Evolutionary conservation across 2,329 filamentous ascomycete species (phyloP), one percentile per base, ranked within the genome.

Genomic region (Fusarium musae): DNA sequence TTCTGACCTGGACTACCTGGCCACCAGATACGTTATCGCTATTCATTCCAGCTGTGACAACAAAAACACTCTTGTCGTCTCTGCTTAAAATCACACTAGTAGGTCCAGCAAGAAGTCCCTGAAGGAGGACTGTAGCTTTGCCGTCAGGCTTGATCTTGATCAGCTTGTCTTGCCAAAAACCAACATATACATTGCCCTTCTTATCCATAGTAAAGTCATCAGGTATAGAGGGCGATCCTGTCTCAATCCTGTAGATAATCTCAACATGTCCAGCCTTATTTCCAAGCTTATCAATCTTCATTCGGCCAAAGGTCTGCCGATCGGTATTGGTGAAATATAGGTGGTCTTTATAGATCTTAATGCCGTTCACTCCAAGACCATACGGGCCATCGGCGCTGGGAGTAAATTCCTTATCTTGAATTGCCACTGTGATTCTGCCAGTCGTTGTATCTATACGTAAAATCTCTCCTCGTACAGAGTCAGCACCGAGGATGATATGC

Each of bases 401-500:
- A 1, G 36, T 32, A 1, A 69, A 32, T 9, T 47, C 39, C 17
- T 63, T 36, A 5, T 64, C 53, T 12, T 59, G 11, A 9, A 68
- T 63, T 8, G 43, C 28, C 1, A 54, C 19, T 3, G n/a, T 19
- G 3, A 57, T 30, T 2, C 36, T 30, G 4, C 64, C 52, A 9
- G 44, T 50, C 2, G 4, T 26, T 1, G 40, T 56, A 17, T 69
- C 32, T 9, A 64, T 56, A 0, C 59, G 59, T 2, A 59, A 7
- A 36, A 70, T 53, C n/a, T 54, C 65, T 6, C 66, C 66, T 4
- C 58, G 60, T 3, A 28, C 37, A 3, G 64, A 59, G 44, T 63
- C 64, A 28, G 66, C 64, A 10, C 64, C 58, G 16, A 69, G 58
- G 6, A 69, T 40, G 42, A 70, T 40, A 17, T 68, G 64, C 6